Evolutionary conservation across 495 filamentous ascomycete genomes (phyloP), one percentile per base, ranked within the genome.

Genomic region (Lophiotrema nucula): DNA sequence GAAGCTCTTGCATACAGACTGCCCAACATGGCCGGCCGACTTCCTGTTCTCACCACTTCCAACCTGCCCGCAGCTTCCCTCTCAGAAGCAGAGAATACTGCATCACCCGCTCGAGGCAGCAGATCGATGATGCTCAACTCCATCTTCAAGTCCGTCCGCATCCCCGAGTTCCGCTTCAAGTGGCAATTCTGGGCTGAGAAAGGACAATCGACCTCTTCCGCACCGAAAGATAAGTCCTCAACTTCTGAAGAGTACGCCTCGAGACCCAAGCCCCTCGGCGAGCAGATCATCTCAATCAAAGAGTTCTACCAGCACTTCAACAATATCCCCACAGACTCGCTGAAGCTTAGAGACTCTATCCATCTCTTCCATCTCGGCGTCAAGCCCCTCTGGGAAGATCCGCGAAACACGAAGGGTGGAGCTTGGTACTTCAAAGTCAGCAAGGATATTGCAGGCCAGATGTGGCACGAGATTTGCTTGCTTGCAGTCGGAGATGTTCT

Each of bases 231-330:
- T 33, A 44, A 57, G 52, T 48, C 58, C 18, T 33, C 28, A 1
- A 31, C 47, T 4, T 27, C 50, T 28, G 41, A 58, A 15, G 52
- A 60, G 27, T 58, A 44, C 21, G 53, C 48, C 42, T 54, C 41
- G 22, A 50, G 91, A 88, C 73, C 78, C 80, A 56, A 80, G 78
- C 38, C 81, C 84, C 54, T 80, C 89, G 19, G 87, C 84, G 63
- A 77, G 85, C 19, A 81, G 39, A 83, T 92, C 72, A 79, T 84
- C 71, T 85, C 84, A 60, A 82, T 89, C 61, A 82, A 88, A 68
- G 84, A 86, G 59, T 96, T 95, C 74, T 95, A 89, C 87, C 82
- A 88, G 54, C 85, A 91, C 71, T 84, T 86, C 75, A 96, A 96
- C 74, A 93, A 95, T 72, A 90, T 88, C 48, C 87, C 88, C 13